phyloP scores from a whole-genome alignment of 768 basidiomycete species.

The Mycena metata region DNA sequence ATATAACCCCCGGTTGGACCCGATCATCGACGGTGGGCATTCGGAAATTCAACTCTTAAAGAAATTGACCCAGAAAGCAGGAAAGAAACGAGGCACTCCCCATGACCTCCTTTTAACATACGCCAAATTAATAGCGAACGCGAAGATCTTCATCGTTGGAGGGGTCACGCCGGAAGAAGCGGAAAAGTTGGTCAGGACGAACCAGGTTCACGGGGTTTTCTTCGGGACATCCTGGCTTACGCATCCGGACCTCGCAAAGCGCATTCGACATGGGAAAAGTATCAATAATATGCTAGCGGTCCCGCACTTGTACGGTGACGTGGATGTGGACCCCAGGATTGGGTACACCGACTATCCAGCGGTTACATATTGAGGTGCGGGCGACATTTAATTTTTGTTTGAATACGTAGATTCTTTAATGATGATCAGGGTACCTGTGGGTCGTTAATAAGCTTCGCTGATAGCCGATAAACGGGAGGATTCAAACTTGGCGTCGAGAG shows the following conservation, averaged over 20 bases:
- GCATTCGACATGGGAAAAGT: conserved; percentile 43
- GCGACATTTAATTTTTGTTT: no score
- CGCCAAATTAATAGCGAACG: conserved; percentile 40
- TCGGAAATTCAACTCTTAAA: no score
- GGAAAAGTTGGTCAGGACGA: conserved; percentile 39
- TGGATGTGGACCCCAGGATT: conserved; percentile 36
- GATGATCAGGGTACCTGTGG: no score
- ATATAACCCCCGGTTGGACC: background rate
- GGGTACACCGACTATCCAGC: conserved; percentile 46
- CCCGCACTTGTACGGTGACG: conserved; percentile 40
- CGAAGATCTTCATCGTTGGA: conserved; percentile 45
- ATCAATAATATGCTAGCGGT: conserved; percentile 40
- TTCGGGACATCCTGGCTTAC: conserved; percentile 47
- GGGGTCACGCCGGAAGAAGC: conserved; percentile 46
- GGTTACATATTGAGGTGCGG: conserved; percentile 19
- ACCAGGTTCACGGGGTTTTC: conserved; percentile 45
- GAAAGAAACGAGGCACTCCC: conserved; percentile 39
- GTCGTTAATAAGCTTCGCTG: no score
- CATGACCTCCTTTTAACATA: conserved; percentile 48
- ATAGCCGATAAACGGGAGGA: no score
- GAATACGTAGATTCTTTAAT: no score
- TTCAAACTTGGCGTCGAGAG: no score
- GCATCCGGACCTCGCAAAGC: conserved; percentile 49
- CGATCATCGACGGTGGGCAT: conserved; percentile 11
- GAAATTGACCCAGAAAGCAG: background rate